Evolutionary conservation across 129 eudicot species (phyloP), one percentile per base, ranked within the genome.

Genomic region (Centrapalus pauciflorus): DNA sequence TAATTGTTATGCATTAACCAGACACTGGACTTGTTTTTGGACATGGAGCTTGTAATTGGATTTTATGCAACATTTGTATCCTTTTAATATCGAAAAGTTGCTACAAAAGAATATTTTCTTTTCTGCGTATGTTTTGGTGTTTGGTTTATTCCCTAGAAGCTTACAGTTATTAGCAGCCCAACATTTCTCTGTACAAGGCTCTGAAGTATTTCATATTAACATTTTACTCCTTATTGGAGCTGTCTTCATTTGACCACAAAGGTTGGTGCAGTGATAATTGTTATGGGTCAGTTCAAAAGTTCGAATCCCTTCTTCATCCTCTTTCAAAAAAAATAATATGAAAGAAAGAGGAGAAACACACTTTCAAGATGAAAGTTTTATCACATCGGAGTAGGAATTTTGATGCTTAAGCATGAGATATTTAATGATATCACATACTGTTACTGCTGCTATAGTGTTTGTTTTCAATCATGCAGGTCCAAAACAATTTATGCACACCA

Each of bases 401-500:
- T 43, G 21, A 14, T n/a, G 2, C 5, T 43, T 43, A 13, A 43
- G 51, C 51, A 43, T 43, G 20, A 14, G 20, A 43, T 45, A 10
- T n/a, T 5, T 10, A 43, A 20, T 25, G 29, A 24, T 62, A 29
- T 66, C 69, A 64, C 48, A 25, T 46, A 13, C 16, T 9, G 0
- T 57, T 58, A 41, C 26, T 21, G 26, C 23, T 40, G 38, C 60
- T 48, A 14, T 55, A 67, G 2, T 28, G 21, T 82, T 57, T 67
- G 9, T 76, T 7, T 49, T 45, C 41, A 16, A 17, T 74, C 8
- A 41, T 82, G 76, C 68, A 93, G 98, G 98, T 94, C 54, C 99
- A 94, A 49, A 94, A 94, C 85, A 94, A 94, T 79, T 66, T 94
- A 56, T 94, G 99, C 74, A 94, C 99, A 9, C 99, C 99, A 35